These are phyloP conservation scores for Pseudopithomyces maydicus DNA, from an alignment of 2,329 filamentous ascomycete genomes.

Conservation along the genomic window DNA sequence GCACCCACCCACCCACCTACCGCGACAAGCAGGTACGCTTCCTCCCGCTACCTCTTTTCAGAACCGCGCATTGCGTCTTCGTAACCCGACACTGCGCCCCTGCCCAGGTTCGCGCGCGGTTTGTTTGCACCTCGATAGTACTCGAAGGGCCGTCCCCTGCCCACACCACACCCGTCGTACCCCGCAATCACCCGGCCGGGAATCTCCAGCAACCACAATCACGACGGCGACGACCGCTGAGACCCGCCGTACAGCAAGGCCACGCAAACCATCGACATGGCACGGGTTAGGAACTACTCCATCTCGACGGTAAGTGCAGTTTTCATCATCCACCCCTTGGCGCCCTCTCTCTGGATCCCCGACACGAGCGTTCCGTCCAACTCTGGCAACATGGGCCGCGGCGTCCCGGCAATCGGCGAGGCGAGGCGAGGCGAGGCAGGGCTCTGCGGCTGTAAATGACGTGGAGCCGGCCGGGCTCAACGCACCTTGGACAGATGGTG, in stretches of 20 bases:
- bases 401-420: constrained; percentile 19
- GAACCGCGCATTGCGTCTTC: too few relatives aligned
- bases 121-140: not conserved
- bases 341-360: constrained; percentile 12
- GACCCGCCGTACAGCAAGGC: too few relatives aligned
- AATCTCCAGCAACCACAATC: not conserved
- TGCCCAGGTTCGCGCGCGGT: not conserved
- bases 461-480: constrained; percentile 29
- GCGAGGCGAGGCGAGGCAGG: not conserved
- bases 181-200: constrained; percentile 1
- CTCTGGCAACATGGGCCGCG: not conserved
- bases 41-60: not conserved
- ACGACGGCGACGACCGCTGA: too few relatives aligned
- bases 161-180: not conserved
- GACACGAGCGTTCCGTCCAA: constrained; percentile 12
- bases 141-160: not conserved
- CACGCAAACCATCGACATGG: constrained; percentile 17
- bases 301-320: constrained; percentile 41
- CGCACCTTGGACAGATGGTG: not conserved
- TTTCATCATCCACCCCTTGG: constrained; percentile 8
- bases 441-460: constrained; percentile 10
- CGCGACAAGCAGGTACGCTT: not conserved
- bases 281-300: constrained; percentile 41
- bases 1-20: too few relatives aligned
- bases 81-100: not conserved